A percentile compares a stretch with the other conserved stretches of the same genome.
Evolutionary conservation across 345 rosid species (phyloP).

Genomic region (Jatropha curcas): DNA sequence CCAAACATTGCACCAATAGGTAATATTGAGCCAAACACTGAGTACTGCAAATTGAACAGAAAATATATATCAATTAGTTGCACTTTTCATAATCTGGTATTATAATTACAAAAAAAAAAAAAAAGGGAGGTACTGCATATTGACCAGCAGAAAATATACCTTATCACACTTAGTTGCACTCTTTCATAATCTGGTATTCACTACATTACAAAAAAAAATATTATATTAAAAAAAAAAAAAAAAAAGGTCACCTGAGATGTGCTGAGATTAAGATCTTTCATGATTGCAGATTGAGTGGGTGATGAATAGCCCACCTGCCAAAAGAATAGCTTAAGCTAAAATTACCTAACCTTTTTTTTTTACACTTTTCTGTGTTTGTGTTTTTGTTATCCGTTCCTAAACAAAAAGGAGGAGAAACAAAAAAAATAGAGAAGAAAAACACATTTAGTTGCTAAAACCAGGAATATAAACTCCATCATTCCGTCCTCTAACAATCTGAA

Average conservation of each 20-base stretch:
- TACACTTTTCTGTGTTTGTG: conserved; percentile 7
- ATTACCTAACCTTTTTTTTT: conserved; percentile 18
- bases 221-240: no score
- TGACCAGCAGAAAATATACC: no score
- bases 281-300: conserved; percentile 78
- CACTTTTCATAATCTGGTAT: neutral
- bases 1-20: conserved; percentile 97
- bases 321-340: conserved; percentile 47
- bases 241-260: conserved; percentile 57
- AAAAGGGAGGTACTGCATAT: no score
- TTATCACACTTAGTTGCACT: no score
- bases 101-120: neutral
- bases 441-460: conserved; percentile 36
- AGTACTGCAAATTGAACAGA: conserved; percentile 50
- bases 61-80: neutral
- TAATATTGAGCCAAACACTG: conserved; percentile 84
- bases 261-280: conserved; percentile 74
- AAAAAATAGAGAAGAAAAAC: conserved; percentile 8
- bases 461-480: conserved; percentile 7
- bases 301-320: conserved; percentile 95
- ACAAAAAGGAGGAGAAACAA: neutral
- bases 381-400: conserved; percentile 27
- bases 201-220: no score
- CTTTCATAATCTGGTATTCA: no score
- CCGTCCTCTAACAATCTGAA: no score